These are phyloP conservation scores for Alternaria conjuncta DNA, from an alignment of 2,329 filamentous ascomycete species.

Conservation along the genomic window DNA sequence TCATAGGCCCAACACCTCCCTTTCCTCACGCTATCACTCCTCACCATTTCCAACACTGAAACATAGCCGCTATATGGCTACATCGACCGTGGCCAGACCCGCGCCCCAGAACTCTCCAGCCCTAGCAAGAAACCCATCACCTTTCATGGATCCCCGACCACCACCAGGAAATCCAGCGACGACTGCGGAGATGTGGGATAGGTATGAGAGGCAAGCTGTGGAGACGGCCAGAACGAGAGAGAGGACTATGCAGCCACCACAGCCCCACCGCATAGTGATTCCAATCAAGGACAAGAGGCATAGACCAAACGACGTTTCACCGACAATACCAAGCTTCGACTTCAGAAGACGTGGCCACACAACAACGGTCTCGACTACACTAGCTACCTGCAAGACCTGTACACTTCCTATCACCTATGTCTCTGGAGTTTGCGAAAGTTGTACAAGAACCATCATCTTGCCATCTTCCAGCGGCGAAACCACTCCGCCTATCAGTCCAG, in stretches of 20 bases:
- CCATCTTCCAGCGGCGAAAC: slow-evolving; percentile 24
- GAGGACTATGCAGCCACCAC: slow-evolving; percentile 15
- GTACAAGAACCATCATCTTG: slow-evolving; percentile 38
- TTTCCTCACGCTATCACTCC: slow-evolving; percentile 20
- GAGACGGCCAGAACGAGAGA: slow-evolving; percentile 42
- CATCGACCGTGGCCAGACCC: slow-evolving; percentile 24
- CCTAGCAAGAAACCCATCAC: slow-evolving; percentile 32
- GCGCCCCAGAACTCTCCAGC: slow-evolving; percentile 30
- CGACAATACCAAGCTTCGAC: slow-evolving; percentile 32
- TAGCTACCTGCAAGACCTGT: slow-evolving; percentile 42
- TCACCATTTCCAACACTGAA: slow-evolving; percentile 12
- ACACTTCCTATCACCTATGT: slow-evolving; percentile 33
- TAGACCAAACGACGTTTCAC: not conserved
- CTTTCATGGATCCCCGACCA: slow-evolving; percentile 37
- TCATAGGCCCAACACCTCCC: slow-evolving; percentile 20
- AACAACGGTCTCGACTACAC: slow-evolving; percentile 21
- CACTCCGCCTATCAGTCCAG: slow-evolving; percentile 36
- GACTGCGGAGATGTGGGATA: slow-evolving; percentile 45
- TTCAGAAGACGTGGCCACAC: slow-evolving; percentile 23
- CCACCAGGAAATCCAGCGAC: slow-evolving; percentile 34
- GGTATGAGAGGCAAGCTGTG: slow-evolving; percentile 41
- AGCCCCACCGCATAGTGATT: slow-evolving; percentile 26
- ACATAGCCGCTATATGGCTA: slow-evolving; percentile 13
- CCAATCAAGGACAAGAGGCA: slow-evolving; percentile 25
- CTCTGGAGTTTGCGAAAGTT: slow-evolving; percentile 39